phyloP scores from a whole-genome alignment of 805 yeast species.

The Wickerhamiella vanderwaltii region DNA sequence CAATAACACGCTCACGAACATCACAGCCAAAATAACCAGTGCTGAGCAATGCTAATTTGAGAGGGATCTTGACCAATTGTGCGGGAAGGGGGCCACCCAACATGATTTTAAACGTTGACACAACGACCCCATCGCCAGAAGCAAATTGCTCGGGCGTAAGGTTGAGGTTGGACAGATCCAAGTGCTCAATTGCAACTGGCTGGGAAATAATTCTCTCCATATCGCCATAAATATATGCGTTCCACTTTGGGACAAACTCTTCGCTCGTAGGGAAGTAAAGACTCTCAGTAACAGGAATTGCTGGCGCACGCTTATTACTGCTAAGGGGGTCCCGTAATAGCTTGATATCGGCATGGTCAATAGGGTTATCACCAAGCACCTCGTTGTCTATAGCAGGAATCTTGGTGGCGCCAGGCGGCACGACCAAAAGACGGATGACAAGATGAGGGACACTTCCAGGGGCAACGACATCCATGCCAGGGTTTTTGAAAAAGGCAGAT shows the following conservation, averaged over 20 bases:
- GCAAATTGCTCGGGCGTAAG: slow-evolving; percentile 39
- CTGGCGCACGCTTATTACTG: slow-evolving; percentile 56
- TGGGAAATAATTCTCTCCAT: slow-evolving; percentile 52
- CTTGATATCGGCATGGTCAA: slow-evolving; percentile 16
- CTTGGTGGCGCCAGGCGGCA: slow-evolving; percentile 44
- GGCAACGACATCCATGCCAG: slow-evolving; percentile 67
- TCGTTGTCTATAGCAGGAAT: slow-evolving; percentile 18
- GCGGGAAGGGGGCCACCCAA: slow-evolving; percentile 70
- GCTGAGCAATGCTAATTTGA: slow-evolving; percentile 58
- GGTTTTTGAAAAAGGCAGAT: slow-evolving; percentile 65
- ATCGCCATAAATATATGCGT: slow-evolving; percentile 56
- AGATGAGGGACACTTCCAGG: slow-evolving; percentile 67
- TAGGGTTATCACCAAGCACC: slow-evolving; percentile 17
- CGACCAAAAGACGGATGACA: slow-evolving; percentile 59
- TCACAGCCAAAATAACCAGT: slow-evolving; percentile 76
- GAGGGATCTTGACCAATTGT: slow-evolving; percentile 48
- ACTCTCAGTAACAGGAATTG: slow-evolving; percentile 50
- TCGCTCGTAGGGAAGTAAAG: slow-evolving; percentile 57
- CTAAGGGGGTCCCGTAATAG: slow-evolving; percentile 57
- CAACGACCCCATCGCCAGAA: slow-evolving; percentile 30
- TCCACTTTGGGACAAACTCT: slow-evolving; percentile 41
- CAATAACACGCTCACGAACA: slow-evolving; percentile 51
- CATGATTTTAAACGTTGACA: slow-evolving; percentile 69
- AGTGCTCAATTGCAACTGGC: slow-evolving; percentile 35
- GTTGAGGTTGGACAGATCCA: slow-evolving; percentile 44